These are phyloP conservation scores for Auriscalpium vulgare DNA, from an alignment of 768 basidiomycete species.

Conservation along the genomic window DNA sequence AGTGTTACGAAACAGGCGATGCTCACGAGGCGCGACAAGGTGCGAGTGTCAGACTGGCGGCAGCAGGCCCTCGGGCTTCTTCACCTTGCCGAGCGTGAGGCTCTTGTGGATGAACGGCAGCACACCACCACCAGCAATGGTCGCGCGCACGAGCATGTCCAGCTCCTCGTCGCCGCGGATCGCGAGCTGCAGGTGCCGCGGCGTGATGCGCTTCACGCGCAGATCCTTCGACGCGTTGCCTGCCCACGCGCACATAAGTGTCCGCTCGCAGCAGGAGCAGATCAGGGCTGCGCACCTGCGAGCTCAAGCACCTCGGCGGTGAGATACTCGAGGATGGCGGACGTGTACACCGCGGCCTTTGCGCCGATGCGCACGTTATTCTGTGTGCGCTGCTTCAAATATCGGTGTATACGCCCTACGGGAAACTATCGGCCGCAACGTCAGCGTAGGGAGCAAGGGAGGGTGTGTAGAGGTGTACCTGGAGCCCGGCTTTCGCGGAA, in stretches of 20 bases:
- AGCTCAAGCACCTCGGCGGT: slow-evolving; percentile 95
- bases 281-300: slow-evolving; percentile 55
- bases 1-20: too few species aligned
- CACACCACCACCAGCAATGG: slow-evolving; percentile 87
- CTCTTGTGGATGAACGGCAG: slow-evolving; percentile 86
- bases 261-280: neutral
- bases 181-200: slow-evolving; percentile 90
- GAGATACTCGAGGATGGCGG: slow-evolving; percentile 91
- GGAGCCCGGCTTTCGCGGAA: slow-evolving; percentile 12
- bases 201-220: slow-evolving; percentile 95
- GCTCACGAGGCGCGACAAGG: neutral
- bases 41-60: slow-evolving; percentile 1
- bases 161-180: slow-evolving; percentile 97
- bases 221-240: slow-evolving; percentile 97
- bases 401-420: slow-evolving; percentile 96
- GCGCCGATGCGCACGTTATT: slow-evolving; percentile 94
- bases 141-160: slow-evolving; percentile 89
- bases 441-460: neutral
- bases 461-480: neutral
- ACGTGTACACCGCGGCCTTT: slow-evolving; percentile 97
- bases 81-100: slow-evolving; percentile 45
- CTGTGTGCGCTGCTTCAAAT: slow-evolving; percentile 85
- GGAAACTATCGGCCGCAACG: slow-evolving; percentile 55
- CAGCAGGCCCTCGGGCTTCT: slow-evolving; percentile 22
- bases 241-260: slow-evolving; percentile 21